Evolutionary conservation across 257 asterid genomes (phyloP), one percentile per base, ranked within the genome.

Genomic region (Scutellaria galericulata): DNA sequence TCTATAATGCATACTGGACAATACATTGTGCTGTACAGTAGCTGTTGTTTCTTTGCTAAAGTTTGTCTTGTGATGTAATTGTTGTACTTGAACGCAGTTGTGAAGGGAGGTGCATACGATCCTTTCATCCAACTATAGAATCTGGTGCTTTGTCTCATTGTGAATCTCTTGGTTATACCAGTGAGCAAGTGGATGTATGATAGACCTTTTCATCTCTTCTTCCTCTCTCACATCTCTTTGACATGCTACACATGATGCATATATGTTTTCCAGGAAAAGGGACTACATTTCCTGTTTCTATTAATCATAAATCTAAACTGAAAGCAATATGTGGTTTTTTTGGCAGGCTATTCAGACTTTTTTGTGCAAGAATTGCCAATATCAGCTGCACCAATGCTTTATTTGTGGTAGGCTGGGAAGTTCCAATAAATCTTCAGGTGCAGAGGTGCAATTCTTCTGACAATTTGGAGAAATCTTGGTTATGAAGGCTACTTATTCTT

Each of bases 91-190:
- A 58, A 70, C 78, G 81, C 89, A 87, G 96, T 68, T 90, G 96
- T 64, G 92, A 86, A 83, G 94, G 96, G 75, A 86, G 90, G 82
- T 90, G 96, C 87, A 79, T 86, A 79, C 84, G 94, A 77, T 87
- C 96, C 64, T 90, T 90, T 79, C 96, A 87, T 82, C 86, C 90
- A 71, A 81, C 92, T 52, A 55, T 79, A 68, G 86, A 83, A 78
- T 83, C 90, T 60, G 96, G 96, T 44, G 74, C 72, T 60, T 72
- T 53, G 50, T 83, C 91, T 61, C 42, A 18, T 42, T 90, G 96
- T 79, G 88, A 87, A 83, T 81, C 96, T 71, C 96, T 87, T 77
- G 75, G 92, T 57, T 86, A 80, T 76, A 84, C 64, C 73, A 68
- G 12, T 59, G 79, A 73, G 60, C 84, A 83, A 80, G 83, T 86